Conservation (phyloP, 371 early-diverging fungal species). For the Mycotypha africana region DNA sequence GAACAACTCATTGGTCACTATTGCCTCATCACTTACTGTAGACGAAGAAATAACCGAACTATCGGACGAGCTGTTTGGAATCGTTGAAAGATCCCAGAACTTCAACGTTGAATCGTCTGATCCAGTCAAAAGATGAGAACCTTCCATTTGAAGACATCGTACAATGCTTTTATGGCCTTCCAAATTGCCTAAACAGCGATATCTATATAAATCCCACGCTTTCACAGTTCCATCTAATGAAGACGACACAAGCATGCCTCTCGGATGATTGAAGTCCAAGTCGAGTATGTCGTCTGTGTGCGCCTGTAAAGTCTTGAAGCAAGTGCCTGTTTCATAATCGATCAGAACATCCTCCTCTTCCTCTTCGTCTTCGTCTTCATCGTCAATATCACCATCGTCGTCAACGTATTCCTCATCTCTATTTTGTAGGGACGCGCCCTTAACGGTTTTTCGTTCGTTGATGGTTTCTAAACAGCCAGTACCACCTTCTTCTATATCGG, state of each 20-base stretch:
- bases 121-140: slow-evolving; percentile 66
- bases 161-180: slow-evolving; percentile 58
- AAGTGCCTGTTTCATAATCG: slow-evolving; percentile 34
- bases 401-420: too few species aligned
- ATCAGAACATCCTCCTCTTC: slow-evolving; percentile 21
- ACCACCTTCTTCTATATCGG: slow-evolving; percentile 30
- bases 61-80: slow-evolving; percentile 27
- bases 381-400: too few species aligned
- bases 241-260: slow-evolving; percentile 67
- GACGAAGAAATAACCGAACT: slow-evolving; percentile 29
- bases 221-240: slow-evolving; percentile 75
- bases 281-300: slow-evolving; percentile 70
- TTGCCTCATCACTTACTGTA: slow-evolving; percentile 17
- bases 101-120: slow-evolving; percentile 77
- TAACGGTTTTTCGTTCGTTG: background rate
- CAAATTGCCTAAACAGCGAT: slow-evolving; percentile 52
- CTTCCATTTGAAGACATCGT: slow-evolving; percentile 65
- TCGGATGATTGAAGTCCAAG: slow-evolving; percentile 63
- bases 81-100: slow-evolving; percentile 76
- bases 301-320: slow-evolving; percentile 57
- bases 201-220: slow-evolving; percentile 66
- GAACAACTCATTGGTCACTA: slow-evolving; percentile 20
- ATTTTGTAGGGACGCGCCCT: too few species aligned
- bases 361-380: slow-evolving; percentile 4
- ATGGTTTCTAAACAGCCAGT: slow-evolving; percentile 3